Evolutionary conservation across 192 early-diverging fungal species (phyloP).

Genomic region (Gigaspora rosea): DNA sequence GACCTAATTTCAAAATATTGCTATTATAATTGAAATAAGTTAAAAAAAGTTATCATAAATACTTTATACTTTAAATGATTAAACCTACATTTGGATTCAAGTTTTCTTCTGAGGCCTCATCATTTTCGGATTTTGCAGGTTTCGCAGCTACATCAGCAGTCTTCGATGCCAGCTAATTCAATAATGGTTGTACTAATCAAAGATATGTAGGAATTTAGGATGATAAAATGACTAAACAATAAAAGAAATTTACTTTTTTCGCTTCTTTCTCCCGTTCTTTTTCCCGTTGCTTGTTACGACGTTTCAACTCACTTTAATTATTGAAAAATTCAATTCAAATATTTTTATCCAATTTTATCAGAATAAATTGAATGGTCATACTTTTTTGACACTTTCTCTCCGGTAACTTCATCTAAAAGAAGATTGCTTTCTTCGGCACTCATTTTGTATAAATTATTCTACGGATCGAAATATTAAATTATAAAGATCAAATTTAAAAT

Average conservation of each 20-base stretch:
- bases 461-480: too few species aligned
- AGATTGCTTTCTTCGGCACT: constrained; percentile 46
- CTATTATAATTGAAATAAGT: constrained; percentile 36
- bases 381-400: constrained; percentile 94
- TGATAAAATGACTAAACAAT: constrained; percentile 5
- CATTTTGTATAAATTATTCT: neutral
- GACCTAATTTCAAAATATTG: constrained; percentile 98
- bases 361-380: constrained; percentile 44
- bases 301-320: constrained; percentile 82
- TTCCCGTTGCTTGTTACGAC: constrained; percentile 69
- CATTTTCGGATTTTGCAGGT: constrained; percentile 49
- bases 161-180: constrained; percentile 53
- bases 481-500: too few species aligned
- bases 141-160: constrained; percentile 53
- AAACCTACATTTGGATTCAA: constrained; percentile 78
- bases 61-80: neutral
- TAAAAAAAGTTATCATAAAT: neutral
- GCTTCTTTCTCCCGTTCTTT: constrained; percentile 78
- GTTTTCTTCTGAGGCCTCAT: constrained; percentile 78
- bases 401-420: constrained; percentile 80
- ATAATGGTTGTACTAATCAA: neutral
- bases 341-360: neutral
- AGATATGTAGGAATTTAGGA: neutral
- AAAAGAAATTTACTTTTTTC: constrained; percentile 58
- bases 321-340: neutral